Evolutionary conservation across 2,329 filamentous ascomycete genomes (phyloP).

Genomic region (Colletotrichum filicis): DNA sequence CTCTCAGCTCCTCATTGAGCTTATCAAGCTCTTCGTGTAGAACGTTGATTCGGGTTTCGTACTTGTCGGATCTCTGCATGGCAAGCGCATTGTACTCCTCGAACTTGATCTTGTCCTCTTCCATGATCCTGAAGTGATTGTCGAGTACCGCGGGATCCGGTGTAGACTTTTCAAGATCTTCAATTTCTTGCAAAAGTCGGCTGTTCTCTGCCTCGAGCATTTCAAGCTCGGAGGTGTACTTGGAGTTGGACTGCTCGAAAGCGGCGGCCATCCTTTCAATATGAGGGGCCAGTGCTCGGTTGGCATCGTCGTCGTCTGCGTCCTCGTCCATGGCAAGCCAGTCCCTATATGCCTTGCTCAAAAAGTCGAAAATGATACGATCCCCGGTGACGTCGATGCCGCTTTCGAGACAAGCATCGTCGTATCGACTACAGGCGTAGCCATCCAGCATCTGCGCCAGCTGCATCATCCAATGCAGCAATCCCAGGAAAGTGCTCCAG

Average conservation of each 20-base stretch:
- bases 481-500: conserved; percentile 92
- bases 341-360: conserved; percentile 89
- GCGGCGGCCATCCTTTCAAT: conserved; percentile 87
- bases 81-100: conserved; percentile 93
- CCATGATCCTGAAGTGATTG: conserved; percentile 90
- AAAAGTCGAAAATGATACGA: conserved; percentile 92
- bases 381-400: conserved; percentile 90
- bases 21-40: conserved; percentile 90
- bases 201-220: conserved; percentile 89
- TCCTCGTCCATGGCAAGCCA: conserved; percentile 96
- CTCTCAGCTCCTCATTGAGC: conserved; percentile 77
- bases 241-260: conserved; percentile 86
- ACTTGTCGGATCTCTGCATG: conserved; percentile 87
- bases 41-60: conserved; percentile 81
- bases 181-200: conserved; percentile 84
- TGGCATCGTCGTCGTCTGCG: conserved; percentile 84
- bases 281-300: conserved; percentile 83
- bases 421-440: conserved; percentile 82
- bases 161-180: conserved; percentile 87
- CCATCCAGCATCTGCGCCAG: conserved; percentile 92
- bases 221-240: conserved; percentile 85
- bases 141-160: conserved; percentile 87
- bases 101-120: conserved; percentile 94
- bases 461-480: conserved; percentile 99
- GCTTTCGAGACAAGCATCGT: conserved; percentile 88